These are phyloP conservation scores for Sclerotinia trifoliorum DNA, from an alignment of 2,329 filamentous ascomycete species.

Conservation along the genomic window DNA sequence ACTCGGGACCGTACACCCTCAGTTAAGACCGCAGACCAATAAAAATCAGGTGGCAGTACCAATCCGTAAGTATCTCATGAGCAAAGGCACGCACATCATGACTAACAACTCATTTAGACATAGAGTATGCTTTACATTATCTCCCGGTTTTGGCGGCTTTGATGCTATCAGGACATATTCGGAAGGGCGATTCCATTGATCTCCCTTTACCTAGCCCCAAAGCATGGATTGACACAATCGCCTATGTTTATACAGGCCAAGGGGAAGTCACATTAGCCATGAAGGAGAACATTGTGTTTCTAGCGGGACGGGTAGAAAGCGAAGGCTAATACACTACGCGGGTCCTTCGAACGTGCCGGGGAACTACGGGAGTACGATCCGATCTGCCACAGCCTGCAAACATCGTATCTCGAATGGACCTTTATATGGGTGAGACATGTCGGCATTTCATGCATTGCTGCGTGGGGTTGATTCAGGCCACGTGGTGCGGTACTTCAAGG, in stretches of 20 bases:
- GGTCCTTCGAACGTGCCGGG: neutral
- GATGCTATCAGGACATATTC: conserved; percentile 54
- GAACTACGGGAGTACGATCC: conserved; percentile 16
- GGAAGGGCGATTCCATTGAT: conserved; percentile 54
- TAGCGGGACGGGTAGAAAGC: conserved; percentile 47
- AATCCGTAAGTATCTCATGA: conserved; percentile 45
- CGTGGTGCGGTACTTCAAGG: conserved; percentile 12
- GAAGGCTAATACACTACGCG: conserved; percentile 18
- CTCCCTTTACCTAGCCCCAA: conserved; percentile 57
- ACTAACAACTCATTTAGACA: conserved; percentile 42
- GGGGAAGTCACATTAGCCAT: conserved; percentile 48
- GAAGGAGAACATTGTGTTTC: conserved; percentile 53
- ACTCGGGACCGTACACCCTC: conserved; percentile 17
- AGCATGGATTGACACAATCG: conserved; percentile 55
- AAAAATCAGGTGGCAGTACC: conserved; percentile 42
- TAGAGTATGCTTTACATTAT: conserved; percentile 48
- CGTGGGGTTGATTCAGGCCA: conserved; percentile 3
- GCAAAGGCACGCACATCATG: neutral
- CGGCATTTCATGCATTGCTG: conserved; percentile 17
- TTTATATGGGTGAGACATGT: conserved; percentile 1
- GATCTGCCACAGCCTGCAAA: conserved; percentile 2
- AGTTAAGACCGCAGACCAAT: neutral
- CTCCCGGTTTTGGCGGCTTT: conserved; percentile 56
- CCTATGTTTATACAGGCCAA: conserved; percentile 54
- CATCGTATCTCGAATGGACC: neutral